These are phyloP conservation scores for Crithidia acanthocephali DNA, from an alignment of 208 protist species.

Conservation along the genomic window DNA sequence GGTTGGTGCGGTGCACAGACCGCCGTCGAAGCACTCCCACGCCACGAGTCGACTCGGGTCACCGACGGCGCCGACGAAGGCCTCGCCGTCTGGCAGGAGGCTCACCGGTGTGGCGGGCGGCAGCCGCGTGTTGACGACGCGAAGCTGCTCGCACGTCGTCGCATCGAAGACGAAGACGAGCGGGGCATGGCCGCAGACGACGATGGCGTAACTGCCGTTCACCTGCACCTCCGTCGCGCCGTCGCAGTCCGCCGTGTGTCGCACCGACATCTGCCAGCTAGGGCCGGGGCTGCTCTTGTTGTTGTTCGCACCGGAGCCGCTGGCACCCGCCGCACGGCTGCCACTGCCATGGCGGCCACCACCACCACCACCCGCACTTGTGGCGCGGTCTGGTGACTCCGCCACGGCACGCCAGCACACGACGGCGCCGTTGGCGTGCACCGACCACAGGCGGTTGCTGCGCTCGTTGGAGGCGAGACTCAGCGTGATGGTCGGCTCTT, in stretches of 20 bases:
- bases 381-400: constrained; percentile 16
- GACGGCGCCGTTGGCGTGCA: constrained; percentile 66
- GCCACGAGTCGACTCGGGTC: constrained; percentile 33
- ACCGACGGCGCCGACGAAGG: constrained; percentile 55
- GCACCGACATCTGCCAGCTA: constrained; percentile 66
- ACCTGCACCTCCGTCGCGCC: constrained; percentile 61
- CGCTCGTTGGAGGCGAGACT: constrained; percentile 57
- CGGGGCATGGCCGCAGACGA: constrained; percentile 54
- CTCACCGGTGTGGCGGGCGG: constrained; percentile 36
- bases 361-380: background rate
- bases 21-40: constrained; percentile 76
- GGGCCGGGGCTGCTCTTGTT: background rate
- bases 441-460: constrained; percentile 70
- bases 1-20: constrained; percentile 46
- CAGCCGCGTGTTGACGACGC: constrained; percentile 51
- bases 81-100: constrained; percentile 73
- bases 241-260: constrained; percentile 48
- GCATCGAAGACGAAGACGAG: constrained; percentile 71
- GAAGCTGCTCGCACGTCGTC: constrained; percentile 49
- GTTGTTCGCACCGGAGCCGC: too few species aligned
- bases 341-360: too few species aligned
- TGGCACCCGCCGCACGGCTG: too few species aligned
- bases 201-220: constrained; percentile 44
- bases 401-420: constrained; percentile 68
- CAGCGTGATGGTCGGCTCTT: constrained; percentile 41